These are phyloP conservation scores for Bretschneidera sinensis DNA, from an alignment of 345 rosid species.

Conservation along the genomic window DNA sequence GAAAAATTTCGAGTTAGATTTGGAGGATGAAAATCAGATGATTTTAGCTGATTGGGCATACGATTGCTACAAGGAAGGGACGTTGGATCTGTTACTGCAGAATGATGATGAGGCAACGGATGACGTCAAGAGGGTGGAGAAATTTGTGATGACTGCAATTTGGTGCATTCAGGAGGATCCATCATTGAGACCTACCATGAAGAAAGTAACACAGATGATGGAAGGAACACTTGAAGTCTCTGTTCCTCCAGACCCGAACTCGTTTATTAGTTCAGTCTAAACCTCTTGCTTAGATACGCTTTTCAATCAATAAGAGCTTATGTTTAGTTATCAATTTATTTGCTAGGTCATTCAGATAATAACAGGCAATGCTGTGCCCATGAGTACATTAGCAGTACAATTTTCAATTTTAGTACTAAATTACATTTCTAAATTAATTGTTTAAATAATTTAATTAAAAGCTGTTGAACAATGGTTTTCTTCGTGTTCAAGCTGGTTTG, in stretches of 20 bases:
- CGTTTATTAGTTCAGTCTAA: slow-evolving; percentile 10
- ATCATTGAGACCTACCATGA: slow-evolving; percentile 40
- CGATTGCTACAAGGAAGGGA: slow-evolving; percentile 33
- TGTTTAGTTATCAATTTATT: too few species aligned
- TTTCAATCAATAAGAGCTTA: too few species aligned
- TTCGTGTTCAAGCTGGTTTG: too few species aligned
- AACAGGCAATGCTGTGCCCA: too few species aligned
- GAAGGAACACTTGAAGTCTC: slow-evolving; percentile 29
- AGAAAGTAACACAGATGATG: slow-evolving; percentile 36
- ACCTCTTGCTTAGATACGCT: too few species aligned
- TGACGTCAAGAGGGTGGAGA: slow-evolving; percentile 32
- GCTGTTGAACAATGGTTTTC: too few species aligned
- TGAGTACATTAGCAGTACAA: too few species aligned
- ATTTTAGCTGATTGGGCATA: slow-evolving; percentile 39
- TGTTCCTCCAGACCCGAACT: slow-evolving; percentile 27
- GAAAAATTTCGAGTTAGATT: slow-evolving; percentile 14
- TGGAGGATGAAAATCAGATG: slow-evolving; percentile 11
- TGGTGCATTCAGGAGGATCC: slow-evolving; percentile 63
- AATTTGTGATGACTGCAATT: slow-evolving; percentile 40
- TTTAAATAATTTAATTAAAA: too few species aligned
- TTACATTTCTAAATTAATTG: too few species aligned
- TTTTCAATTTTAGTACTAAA: too few species aligned
- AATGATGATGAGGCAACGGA: slow-evolving; percentile 35
- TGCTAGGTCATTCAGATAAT: too few species aligned
- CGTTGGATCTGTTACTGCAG: slow-evolving; percentile 22